These are phyloP conservation scores for Cenchrus purpureus DNA, from an alignment of 176 grass and related monocot genomes.

Conservation along the genomic window DNA sequence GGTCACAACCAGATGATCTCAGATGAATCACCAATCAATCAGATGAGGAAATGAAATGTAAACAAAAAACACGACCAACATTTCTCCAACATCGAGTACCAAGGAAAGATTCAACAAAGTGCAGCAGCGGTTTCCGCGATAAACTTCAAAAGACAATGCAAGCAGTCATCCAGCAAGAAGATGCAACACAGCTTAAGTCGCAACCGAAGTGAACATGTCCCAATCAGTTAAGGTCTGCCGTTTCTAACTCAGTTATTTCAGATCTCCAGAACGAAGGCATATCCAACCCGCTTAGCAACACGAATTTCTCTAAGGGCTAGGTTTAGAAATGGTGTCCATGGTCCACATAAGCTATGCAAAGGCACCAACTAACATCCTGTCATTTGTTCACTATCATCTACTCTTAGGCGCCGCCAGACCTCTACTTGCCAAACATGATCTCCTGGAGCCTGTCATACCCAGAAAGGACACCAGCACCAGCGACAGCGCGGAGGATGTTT, in stretches of 20 bases:
- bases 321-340: slow-evolving; percentile 19
- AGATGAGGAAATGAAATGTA: not conserved
- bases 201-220: not conserved
- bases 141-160: not conserved
- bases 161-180: not conserved
- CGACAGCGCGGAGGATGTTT: slow-evolving; percentile 61
- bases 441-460: slow-evolving; percentile 67
- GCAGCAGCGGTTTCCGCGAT: too few species aligned
- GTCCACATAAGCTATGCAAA: slow-evolving; percentile 25
- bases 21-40: not conserved
- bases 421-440: slow-evolving; percentile 55
- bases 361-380: slow-evolving; percentile 17
- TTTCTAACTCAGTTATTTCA: slow-evolving; percentile 1
- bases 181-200: not conserved
- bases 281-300: not conserved
- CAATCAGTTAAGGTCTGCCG: not conserved
- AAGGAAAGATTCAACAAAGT: not conserved
- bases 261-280: not conserved
- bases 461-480: slow-evolving; percentile 67
- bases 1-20: not conserved
- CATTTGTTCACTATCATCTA: slow-evolving; percentile 23
- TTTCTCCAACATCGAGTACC: not conserved
- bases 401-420: slow-evolving; percentile 54
- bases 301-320: slow-evolving; percentile 5
- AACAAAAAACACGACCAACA: not conserved